phyloP scores from a whole-genome alignment of 495 filamentous ascomycete genomes.

The Penicillium steckii region DNA sequence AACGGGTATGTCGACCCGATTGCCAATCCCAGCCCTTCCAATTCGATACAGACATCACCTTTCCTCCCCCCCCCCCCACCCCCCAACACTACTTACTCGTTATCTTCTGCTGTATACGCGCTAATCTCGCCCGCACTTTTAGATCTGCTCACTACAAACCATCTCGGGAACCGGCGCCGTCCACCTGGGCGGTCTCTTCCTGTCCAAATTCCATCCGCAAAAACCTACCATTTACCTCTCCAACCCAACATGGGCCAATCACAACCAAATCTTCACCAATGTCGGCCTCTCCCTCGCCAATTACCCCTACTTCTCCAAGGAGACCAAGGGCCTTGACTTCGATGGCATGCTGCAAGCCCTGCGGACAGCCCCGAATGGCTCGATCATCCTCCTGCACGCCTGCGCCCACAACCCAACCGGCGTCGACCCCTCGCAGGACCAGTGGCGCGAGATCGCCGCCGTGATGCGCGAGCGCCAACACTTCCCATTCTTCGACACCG shows the following conservation, averaged over 20 bases:
- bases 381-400: slow-evolving; percentile 88
- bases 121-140: background rate
- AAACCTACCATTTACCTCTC: slow-evolving; percentile 81
- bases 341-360: slow-evolving; percentile 76
- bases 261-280: slow-evolving; percentile 97
- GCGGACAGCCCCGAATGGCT: slow-evolving; percentile 65
- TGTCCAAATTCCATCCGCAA: slow-evolving; percentile 52
- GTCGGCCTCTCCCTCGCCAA: slow-evolving; percentile 71
- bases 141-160: slow-evolving; percentile 56
- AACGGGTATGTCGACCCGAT: slow-evolving; percentile 56
- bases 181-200: slow-evolving; percentile 56
- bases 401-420: slow-evolving; percentile 99
- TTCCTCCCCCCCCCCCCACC: background rate
- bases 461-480: slow-evolving; percentile 72
- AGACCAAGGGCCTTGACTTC: slow-evolving; percentile 90
- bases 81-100: background rate
- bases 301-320: slow-evolving; percentile 90
- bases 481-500: slow-evolving; percentile 98
- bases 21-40: background rate
- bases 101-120: no score
- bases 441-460: slow-evolving; percentile 87
- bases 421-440: slow-evolving; percentile 89
- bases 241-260: slow-evolving; percentile 96
- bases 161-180: slow-evolving; percentile 61
- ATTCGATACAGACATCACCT: background rate